Evolutionary conservation across 2,329 filamentous ascomycete species (phyloP), one percentile per base, ranked within the genome.

Genomic region (Chaetomium sp.): DNA sequence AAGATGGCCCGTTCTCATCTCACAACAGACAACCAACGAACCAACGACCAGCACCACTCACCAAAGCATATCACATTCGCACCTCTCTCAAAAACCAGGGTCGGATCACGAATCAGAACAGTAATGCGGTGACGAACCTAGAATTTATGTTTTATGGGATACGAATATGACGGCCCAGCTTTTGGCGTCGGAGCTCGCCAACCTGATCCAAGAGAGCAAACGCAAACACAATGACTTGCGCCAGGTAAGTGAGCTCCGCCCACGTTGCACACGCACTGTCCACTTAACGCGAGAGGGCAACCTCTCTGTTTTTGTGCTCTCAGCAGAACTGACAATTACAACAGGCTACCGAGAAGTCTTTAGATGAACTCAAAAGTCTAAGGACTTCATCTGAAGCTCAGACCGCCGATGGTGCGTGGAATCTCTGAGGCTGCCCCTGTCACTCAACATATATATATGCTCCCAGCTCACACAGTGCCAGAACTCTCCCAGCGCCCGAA

Each of bases 131-230:
- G 23, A 58, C 19, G 33, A 16, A 29, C 12, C 1, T 8, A 21
- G 12, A 4, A 31, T 9, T 27, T 38, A 19, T 12, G 53, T 35
- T 56, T 54, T 60, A 49, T 47, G 67, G 65, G 57, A 70, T 67
- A 65, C 68, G 76, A 88, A 80, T 73, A 97, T 97, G 93, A 96
- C 93, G 77, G 90, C 92, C 73, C 92, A 96, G 85, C 88, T 97
- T 74, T 85, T 97, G 73, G 88, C 89, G 74, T 89, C 91, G 65
- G 93, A 97, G 85, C 86, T 97, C 76, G 87, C 90, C 74, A 96
- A 92, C 80, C 87, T 97, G 76, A 90, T 97, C 73, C 92, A 96
- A 78, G 95, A 99, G 81, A 95, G 93, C 75, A 98, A 96, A 79
- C 87, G 94, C 73, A 98, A 96, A 79, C 90, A 97, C 77, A 87